Conservation (phyloP, 345 rosid species). For the Salix koriyanagi region DNA sequence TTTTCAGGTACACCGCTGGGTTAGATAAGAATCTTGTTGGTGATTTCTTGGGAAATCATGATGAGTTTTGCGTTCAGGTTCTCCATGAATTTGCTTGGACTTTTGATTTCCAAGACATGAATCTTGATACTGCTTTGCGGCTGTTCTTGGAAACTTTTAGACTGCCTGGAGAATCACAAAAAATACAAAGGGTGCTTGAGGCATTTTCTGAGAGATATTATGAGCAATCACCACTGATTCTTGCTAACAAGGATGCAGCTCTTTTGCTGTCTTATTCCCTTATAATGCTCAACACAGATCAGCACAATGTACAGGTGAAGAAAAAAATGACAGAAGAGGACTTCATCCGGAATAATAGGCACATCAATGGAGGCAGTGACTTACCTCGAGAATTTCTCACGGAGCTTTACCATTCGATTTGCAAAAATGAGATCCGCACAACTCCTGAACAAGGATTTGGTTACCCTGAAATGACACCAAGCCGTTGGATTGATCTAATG, state of each 20-base stretch:
- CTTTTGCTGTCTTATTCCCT: slow-evolving; percentile 87
- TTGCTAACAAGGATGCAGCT: slow-evolving; percentile 95
- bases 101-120: slow-evolving; percentile 96
- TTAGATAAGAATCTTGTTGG: slow-evolving; percentile 98
- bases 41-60: slow-evolving; percentile 97
- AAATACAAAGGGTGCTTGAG: slow-evolving; percentile 95
- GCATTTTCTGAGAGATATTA: slow-evolving; percentile 97
- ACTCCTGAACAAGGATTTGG: slow-evolving; percentile 92
- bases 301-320: slow-evolving; percentile 94
- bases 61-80: slow-evolving; percentile 95
- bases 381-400: slow-evolving; percentile 81
- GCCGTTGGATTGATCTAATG: slow-evolving; percentile 99
- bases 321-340: slow-evolving; percentile 99
- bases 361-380: slow-evolving; percentile 87
- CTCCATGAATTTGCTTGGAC: slow-evolving; percentile 99
- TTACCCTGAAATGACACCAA: slow-evolving; percentile 95
- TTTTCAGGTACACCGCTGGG: slow-evolving; percentile 95
- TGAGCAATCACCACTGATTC: slow-evolving; percentile 87
- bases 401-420: slow-evolving; percentile 82
- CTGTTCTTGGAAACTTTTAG: slow-evolving; percentile 91
- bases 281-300: slow-evolving; percentile 97
- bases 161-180: slow-evolving; percentile 97
- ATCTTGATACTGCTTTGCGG: slow-evolving; percentile 88
- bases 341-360: slow-evolving; percentile 90
- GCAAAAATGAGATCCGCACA: slow-evolving; percentile 96